These are phyloP conservation scores for Aspergillus terreus DNA, from an alignment of 2,329 filamentous ascomycete species.

Conservation along the genomic window DNA sequence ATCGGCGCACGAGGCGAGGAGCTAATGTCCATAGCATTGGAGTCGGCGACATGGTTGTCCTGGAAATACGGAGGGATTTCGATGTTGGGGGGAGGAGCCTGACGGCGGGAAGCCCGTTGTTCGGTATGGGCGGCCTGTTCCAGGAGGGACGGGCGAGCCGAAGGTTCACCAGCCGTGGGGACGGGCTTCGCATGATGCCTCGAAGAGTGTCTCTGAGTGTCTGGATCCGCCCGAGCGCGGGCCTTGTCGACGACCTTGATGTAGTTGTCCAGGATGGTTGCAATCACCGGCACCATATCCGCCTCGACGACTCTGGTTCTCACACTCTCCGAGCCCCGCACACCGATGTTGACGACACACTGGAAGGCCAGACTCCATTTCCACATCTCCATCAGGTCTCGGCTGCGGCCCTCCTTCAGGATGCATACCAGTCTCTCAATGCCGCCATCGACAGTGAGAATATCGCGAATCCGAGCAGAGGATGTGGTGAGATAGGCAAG, in stretches of 20 bases:
- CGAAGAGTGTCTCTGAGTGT: conserved; percentile 55
- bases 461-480: conserved; percentile 94
- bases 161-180: conserved; percentile 24
- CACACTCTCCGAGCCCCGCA: conserved; percentile 89
- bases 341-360: conserved; percentile 97
- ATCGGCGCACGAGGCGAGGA: conserved; percentile 62
- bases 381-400: conserved; percentile 99
- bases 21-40: conserved; percentile 56
- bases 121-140: conserved; percentile 53
- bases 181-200: conserved; percentile 27
- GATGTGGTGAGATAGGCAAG: conserved; percentile 97
- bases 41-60: conserved; percentile 46
- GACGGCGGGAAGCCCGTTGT: conserved; percentile 64
- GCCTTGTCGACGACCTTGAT: conserved; percentile 93
- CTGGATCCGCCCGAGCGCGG: conserved; percentile 78
- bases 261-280: conserved; percentile 97
- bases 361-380: conserved; percentile 99
- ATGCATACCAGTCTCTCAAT: conserved; percentile 97
- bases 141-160: conserved; percentile 33
- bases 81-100: conserved; percentile 79
- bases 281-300: conserved; percentile 98
- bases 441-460: conserved; percentile 96
- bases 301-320: conserved; percentile 94
- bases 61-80: conserved; percentile 64
- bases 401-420: conserved; percentile 92